Conservation (phyloP, 2,329 filamentous ascomycete genomes). For the Fulvia fulva region DNA sequence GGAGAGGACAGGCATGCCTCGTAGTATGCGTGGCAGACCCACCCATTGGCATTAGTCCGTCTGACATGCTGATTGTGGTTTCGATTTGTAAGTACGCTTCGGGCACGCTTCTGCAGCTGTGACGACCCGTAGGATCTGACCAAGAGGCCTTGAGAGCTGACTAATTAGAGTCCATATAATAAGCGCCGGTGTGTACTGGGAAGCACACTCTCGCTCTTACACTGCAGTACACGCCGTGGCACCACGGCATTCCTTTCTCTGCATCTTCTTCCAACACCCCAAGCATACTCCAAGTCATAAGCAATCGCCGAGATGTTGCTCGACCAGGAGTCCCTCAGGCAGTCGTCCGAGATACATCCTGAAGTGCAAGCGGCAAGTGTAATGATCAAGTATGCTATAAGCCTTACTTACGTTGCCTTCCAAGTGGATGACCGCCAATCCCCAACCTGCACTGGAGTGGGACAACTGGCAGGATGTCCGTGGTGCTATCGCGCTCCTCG, state of each 20-base stretch:
- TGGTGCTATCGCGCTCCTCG: neutral
- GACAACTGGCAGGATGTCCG: conserved; percentile 3
- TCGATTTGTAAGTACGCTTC: neutral
- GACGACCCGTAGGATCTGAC: neutral
- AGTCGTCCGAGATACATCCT: conserved; percentile 2
- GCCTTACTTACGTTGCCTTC: neutral
- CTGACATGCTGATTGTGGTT: neutral
- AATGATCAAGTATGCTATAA: neutral
- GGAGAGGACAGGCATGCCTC: neutral
- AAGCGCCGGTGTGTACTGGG: neutral
- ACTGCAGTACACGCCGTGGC: no score
- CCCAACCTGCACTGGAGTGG: conserved; percentile 3
- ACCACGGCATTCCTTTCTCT: no score
- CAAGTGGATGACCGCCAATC: neutral
- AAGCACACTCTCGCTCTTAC: neutral
- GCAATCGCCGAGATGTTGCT: neutral
- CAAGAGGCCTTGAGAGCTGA: neutral
- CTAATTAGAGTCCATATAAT: neutral
- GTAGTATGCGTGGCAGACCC: neutral
- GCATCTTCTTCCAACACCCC: neutral
- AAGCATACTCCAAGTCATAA: neutral
- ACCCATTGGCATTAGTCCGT: neutral
- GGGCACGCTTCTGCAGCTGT: neutral
- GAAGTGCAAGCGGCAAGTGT: neutral
- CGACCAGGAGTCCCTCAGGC: neutral